A percentile compares a stretch with the other conserved stretches of the same genome.
phyloP scores from a whole-genome alignment of 2,329 filamentous ascomycete species.

The Colletotrichum eremochloae region DNA sequence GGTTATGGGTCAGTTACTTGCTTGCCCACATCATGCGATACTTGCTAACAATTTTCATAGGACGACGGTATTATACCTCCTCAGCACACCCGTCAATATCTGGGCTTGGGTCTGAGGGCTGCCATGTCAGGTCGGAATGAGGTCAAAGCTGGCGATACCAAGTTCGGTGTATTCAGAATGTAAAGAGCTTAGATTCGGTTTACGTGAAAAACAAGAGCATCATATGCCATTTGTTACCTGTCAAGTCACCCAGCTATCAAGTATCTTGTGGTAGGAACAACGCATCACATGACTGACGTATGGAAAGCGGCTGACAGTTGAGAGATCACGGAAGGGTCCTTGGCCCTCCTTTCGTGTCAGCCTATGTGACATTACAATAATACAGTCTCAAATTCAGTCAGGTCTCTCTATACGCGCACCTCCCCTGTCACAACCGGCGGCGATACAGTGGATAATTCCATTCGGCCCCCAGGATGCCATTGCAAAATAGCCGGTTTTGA shows the following conservation, averaged over 20 bases:
- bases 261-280: not conserved
- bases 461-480: not conserved
- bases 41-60: conserved; percentile 51
- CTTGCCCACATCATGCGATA: conserved; percentile 20
- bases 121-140: conserved; percentile 77
- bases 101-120: conserved; percentile 79
- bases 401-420: not conserved
- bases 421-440: not conserved
- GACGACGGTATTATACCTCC: conserved; percentile 86
- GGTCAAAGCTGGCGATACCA: conserved; percentile 71
- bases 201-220: not conserved
- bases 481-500: not conserved
- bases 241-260: not conserved
- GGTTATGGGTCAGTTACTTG: conserved; percentile 79
- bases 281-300: not conserved
- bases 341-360: not conserved
- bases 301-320: not conserved
- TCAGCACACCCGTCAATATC: conserved; percentile 78
- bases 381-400: not conserved
- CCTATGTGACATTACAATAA: not conserved
- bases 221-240: not conserved
- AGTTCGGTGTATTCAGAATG: conserved; percentile 88
- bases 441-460: not conserved
- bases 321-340: not conserved
- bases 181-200: conserved; percentile 54